These are phyloP conservation scores for Kazachstania sp. DNA, from an alignment of 1,139 yeast genomes.

Conservation along the genomic window DNA sequence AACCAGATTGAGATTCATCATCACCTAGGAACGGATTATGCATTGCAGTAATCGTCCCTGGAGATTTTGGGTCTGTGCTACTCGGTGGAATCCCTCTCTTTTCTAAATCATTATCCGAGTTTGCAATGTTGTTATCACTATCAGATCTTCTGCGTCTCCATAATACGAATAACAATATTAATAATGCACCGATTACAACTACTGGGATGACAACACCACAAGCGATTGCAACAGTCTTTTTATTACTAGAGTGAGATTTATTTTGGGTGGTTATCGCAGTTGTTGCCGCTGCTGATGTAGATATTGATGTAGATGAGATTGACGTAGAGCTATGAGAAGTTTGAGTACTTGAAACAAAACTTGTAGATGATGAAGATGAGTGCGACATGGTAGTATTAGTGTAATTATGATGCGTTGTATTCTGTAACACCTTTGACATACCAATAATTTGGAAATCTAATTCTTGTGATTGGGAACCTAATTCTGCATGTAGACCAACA, in stretches of 20 bases:
- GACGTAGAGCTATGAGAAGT: constrained; percentile 29
- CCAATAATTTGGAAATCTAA: constrained; percentile 52
- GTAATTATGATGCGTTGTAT: not conserved
- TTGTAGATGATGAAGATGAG: constrained; percentile 14
- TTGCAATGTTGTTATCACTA: constrained; percentile 4
- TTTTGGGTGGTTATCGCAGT: constrained; percentile 20
- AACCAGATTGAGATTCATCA: constrained; percentile 26
- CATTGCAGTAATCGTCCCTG: constrained; percentile 25
- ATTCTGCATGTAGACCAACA: constrained; percentile 47
- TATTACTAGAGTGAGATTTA: constrained; percentile 26
- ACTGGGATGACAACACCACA: constrained; percentile 81
- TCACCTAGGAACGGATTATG: constrained; percentile 32
- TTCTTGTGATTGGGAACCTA: constrained; percentile 35
- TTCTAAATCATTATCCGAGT: constrained; percentile 29
- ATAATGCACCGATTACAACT: constrained; percentile 40
- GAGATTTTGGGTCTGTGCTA: constrained; percentile 38
- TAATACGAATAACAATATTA: constrained; percentile 49
- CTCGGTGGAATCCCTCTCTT: constrained; percentile 33
- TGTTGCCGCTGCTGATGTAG: constrained; percentile 21
- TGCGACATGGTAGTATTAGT: constrained; percentile 23
- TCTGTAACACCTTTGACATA: constrained; percentile 29
- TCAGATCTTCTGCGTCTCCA: constrained; percentile 43
- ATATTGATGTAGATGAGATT: constrained; percentile 26
- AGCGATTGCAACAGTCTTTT: constrained; percentile 61
- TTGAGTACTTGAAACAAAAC: constrained; percentile 10